Percentiles rank a stretch among this genome's conserved stretches.
phyloP scores from a whole-genome alignment of 768 basidiomycete species.

The Kwoniella heveanensis region DNA sequence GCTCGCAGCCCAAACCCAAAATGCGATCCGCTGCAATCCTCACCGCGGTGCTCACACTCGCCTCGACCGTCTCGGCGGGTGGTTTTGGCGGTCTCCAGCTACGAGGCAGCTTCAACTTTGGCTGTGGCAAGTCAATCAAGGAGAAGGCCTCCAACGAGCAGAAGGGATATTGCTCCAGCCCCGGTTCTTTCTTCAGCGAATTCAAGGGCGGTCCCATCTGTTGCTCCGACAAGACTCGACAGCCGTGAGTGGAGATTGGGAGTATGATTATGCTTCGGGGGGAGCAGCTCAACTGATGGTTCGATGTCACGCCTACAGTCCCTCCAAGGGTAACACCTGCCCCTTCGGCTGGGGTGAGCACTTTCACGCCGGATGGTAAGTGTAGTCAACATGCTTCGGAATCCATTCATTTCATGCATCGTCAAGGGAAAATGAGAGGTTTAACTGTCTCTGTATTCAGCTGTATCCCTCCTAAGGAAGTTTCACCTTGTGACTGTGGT shows the following conservation, averaged over 20 bases:
- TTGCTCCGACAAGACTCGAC: constrained; percentile 29
- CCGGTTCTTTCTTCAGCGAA: constrained; percentile 35
- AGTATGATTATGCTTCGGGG: too few species aligned
- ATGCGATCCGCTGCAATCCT: constrained; percentile 9
- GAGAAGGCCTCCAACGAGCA: constrained; percentile 21
- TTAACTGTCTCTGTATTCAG: constrained; percentile 5
- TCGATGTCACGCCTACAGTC: constrained; percentile 5
- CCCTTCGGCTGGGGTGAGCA: constrained; percentile 23
- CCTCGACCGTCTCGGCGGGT: constrained; percentile 17
- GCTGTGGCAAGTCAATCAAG: constrained; percentile 12
- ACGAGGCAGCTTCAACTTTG: constrained; percentile 24
- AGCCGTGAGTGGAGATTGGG: constrained; percentile 28
- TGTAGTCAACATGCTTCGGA: neutral
- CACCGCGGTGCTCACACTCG: constrained; percentile 12
- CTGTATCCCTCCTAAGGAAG: constrained; percentile 24
- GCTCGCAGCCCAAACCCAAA: neutral
- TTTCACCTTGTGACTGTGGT: constrained; percentile 40
- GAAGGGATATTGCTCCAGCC: constrained; percentile 21
- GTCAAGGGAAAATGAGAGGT: too few species aligned
- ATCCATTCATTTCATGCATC: too few species aligned
- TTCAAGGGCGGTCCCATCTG: constrained; percentile 26
- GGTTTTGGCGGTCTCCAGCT: constrained; percentile 3
- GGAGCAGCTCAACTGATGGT: neutral
- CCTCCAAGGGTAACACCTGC: constrained; percentile 10
- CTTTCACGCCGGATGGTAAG: constrained; percentile 18